phyloP scores from a whole-genome alignment of 352 stramenopile genomes.

The Globisporangium echinulatum region DNA sequence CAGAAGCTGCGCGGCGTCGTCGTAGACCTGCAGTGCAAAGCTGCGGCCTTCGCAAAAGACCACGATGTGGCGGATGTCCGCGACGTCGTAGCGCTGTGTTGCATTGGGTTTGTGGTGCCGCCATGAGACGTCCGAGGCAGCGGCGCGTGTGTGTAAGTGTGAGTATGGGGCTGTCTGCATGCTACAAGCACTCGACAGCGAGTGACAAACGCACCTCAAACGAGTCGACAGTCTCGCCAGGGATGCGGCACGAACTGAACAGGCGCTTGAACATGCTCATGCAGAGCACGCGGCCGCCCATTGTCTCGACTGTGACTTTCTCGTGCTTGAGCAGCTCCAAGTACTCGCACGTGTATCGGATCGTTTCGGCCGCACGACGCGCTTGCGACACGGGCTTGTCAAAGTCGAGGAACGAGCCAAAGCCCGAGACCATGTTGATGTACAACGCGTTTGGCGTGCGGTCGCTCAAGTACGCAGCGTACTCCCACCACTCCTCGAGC shows the following conservation, averaged over 20 bases:
- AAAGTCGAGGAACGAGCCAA: constrained; percentile 90
- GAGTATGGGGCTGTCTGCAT: too few relatives aligned
- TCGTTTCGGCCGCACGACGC: constrained; percentile 49
- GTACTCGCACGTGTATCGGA: constrained; percentile 80
- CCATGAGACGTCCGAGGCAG: too few relatives aligned
- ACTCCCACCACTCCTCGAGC: constrained; percentile 92
- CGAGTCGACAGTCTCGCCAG: constrained; percentile 35
- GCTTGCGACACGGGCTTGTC: constrained; percentile 53
- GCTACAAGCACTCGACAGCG: too few relatives aligned
- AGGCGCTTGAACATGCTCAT: constrained; percentile 84
- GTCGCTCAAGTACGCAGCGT: constrained; percentile 71
- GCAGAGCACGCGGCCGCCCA: constrained; percentile 85
- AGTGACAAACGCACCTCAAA: constrained; percentile 24
- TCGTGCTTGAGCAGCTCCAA: constrained; percentile 83
- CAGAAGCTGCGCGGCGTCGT: constrained; percentile 34
- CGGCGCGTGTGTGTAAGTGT: too few relatives aligned
- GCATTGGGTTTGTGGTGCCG: too few relatives aligned
- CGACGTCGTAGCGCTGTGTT: constrained; percentile 23
- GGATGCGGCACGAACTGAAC: constrained; percentile 91
- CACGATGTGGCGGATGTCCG: constrained; percentile 32
- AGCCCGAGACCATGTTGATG: constrained; percentile 94
- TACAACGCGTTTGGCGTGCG: constrained; percentile 84
- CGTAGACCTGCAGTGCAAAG: constrained; percentile 46
- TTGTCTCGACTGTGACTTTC: constrained; percentile 74
- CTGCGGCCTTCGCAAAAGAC: constrained; percentile 48